Base-by-base conservation (phyloP, 352 stramenopile species). In the Globisporangium paroecandrum region DNA sequence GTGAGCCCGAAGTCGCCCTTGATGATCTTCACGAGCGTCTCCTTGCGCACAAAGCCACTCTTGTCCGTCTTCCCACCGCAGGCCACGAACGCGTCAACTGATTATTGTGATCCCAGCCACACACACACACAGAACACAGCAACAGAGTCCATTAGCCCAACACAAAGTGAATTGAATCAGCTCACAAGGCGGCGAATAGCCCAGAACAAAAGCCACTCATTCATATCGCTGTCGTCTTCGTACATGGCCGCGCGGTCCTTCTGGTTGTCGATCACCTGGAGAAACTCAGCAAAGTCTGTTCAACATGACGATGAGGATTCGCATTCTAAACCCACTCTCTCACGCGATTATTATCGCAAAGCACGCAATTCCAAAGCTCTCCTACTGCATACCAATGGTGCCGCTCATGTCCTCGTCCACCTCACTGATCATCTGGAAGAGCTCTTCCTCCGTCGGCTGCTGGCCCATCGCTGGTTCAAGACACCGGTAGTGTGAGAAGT, bases 261-360 rank as follows among this genome's bases (percentile, higher is more conserved):
- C 73, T 99, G 97, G 62, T 97, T 98, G 75, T 98, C 96, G 57
- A 99, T 99, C 34, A 99, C 95, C 77, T 98, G 97, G 25, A 99
- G 79, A 69, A 99, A 99, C 70, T 99, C 97, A 64, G 93, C 91
- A 83, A 99, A 99, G 69, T 99, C 97, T 93, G 67, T 0, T 46
- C 53, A 58, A 13, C 3, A 6, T 46, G 15, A 13, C 18, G 38
- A 18, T 46, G 38, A 20, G 38, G 38, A 46, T 46, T 46, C 12
- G 10, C 3, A 5, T 15, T 46, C 34, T 18, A 46, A 5, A 46
- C 1, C 9, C 36, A 13, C 27, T 46, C 36, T 46, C 4, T 46
- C 36, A 46, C 36, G 13, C 3, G 1, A 15, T 18, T n/a, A 18
- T 0, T 47, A 47, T n/a, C 12, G 41, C 13, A 47, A 15, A 20